phyloP scores from a whole-genome alignment of 139 green algal species.

The Picochlorum sp. region DNA sequence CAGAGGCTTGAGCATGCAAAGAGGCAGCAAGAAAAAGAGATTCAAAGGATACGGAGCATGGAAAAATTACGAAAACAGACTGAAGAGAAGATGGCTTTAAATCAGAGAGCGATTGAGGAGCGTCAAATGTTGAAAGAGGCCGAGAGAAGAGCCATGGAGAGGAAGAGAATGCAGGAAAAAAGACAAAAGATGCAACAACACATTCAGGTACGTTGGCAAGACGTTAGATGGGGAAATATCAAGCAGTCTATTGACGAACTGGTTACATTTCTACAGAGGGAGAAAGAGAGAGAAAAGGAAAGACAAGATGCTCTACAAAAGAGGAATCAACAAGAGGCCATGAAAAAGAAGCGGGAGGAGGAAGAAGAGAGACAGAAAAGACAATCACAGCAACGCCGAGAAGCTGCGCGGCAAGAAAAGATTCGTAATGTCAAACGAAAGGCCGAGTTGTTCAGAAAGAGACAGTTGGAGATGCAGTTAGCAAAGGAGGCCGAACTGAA shows the following conservation, averaged over 20 bases:
- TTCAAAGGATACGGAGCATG: slow-evolving; percentile 31
- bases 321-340: neutral
- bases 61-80: slow-evolving; percentile 7
- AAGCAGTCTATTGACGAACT: too few relatives aligned
- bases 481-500: too few relatives aligned
- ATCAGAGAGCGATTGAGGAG: neutral
- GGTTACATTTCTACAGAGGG: neutral
- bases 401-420: slow-evolving; percentile 4
- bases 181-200: neutral
- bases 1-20: slow-evolving; percentile 9
- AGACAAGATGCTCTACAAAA: neutral
- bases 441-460: neutral
- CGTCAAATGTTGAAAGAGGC: neutral
- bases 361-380: neutral
- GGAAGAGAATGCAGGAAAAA: neutral
- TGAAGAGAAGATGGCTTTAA: neutral
- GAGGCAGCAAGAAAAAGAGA: slow-evolving; percentile 35
- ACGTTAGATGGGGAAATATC: neutral
- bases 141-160: slow-evolving; percentile 1
- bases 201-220: neutral
- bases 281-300: neutral
- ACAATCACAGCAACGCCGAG: neutral
- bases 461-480: neutral
- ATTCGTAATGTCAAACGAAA: neutral
- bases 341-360: neutral